Base-by-base conservation (phyloP, 2,329 filamentous ascomycete genomes). In the Clarireedia hainanense region DNA sequence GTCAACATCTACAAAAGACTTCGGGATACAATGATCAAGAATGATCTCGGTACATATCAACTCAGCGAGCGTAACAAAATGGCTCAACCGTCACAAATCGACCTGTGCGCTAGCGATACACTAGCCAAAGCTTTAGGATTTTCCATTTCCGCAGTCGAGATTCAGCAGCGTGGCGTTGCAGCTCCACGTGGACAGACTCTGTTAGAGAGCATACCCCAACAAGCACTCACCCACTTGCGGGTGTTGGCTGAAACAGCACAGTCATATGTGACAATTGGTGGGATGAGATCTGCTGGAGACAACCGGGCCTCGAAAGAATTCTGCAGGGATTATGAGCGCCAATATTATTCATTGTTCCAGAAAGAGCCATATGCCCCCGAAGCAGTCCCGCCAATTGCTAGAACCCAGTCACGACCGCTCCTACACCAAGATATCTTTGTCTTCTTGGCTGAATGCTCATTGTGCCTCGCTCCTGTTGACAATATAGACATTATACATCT, bases 141-240 rank as follows among this genome's bases (percentile, higher is more conserved):
- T 68, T 92, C 91, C 0, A 91, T 99, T 57, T 86, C 91, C 7
- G 85, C 91, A 0, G 84, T 89, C 4, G 94, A 99, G 72, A 96
- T 97, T 61, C 86, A 91, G 60, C 91, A 96, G 69, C 86, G 94
- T 64, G 94, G 94, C 6, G 77, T 90, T 3, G 87, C 89, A 63
- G 83, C 84, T 23, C 81, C 87, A 61, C 80, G 81, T 47, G 86
- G 88, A 53, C 78, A 83, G 70, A 92, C 87, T 5, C 74, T 97
- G 47, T 72, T 97, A 20, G 87, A 92, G 62, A 91, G 86, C 65
- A 86, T 97, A 51, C 86, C 94, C 0, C 87, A 92, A 56, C 85
- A 95, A 68, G 80, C 83, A 1, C 75, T 99, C 58, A 94, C 89
- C 1, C 91, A 97, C 68, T 77, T 99, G 27, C 88, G 91, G 49